These are phyloP conservation scores for Microstegium vimineum DNA, from an alignment of 176 grass and related monocot species.

Conservation along the genomic window DNA sequence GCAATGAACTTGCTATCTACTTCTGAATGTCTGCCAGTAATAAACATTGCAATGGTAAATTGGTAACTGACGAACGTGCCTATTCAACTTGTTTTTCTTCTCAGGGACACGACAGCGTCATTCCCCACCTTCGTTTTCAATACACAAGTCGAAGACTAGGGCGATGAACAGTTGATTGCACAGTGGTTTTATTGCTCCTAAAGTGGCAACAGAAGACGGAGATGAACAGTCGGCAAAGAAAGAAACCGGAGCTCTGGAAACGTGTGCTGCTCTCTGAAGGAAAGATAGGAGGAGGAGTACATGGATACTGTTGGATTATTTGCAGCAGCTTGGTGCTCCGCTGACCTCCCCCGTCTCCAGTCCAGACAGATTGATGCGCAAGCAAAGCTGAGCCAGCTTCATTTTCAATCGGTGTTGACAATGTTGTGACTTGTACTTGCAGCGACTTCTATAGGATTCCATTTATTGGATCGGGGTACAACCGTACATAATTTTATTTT, in stretches of 20 bases:
- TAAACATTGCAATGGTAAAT: not conserved
- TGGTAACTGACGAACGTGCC: not conserved
- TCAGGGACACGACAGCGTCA: slow-evolving; percentile 43
- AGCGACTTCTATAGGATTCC: not conserved
- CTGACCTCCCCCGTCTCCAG: too few relatives aligned
- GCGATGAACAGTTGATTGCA: not conserved
- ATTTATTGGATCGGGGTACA: not conserved
- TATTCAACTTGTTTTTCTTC: not conserved
- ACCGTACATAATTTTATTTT: not conserved
- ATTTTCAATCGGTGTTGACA: too few relatives aligned
- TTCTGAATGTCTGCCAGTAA: not conserved
- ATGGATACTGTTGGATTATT: not conserved
- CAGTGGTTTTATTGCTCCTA: not conserved
- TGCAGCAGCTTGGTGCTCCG: too few relatives aligned
- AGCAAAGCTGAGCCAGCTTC: too few relatives aligned
- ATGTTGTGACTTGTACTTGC: not conserved
- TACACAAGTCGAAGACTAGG: slow-evolving; percentile 54
- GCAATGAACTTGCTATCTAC: not conserved
- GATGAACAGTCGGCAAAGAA: not conserved
- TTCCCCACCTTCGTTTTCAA: slow-evolving; percentile 74
- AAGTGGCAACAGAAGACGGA: not conserved
- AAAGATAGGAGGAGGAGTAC: too few relatives aligned
- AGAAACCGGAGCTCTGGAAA: not conserved
- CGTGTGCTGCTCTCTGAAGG: not conserved
- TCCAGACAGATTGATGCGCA: too few relatives aligned